A percentile compares a stretch with the other conserved stretches of the same genome.
These are phyloP conservation scores for Exophiala sideris DNA, from an alignment of 2,329 filamentous ascomycete species.

Conservation along the genomic window DNA sequence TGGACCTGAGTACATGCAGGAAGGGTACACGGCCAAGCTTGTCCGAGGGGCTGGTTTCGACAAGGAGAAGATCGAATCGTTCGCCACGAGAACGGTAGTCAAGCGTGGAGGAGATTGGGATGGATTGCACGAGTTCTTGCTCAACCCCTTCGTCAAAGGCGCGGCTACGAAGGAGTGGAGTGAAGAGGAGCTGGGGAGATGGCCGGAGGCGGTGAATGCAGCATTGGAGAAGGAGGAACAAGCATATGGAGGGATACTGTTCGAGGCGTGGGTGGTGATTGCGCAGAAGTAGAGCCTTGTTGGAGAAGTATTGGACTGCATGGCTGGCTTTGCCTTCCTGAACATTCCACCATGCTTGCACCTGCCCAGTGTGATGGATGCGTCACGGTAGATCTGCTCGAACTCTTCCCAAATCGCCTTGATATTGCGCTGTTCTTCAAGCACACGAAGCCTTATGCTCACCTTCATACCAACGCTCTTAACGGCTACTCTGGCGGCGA, in stretches of 20 bases:
- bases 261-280: conserved; percentile 6
- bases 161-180: conserved; percentile 3
- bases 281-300: conserved; percentile 2
- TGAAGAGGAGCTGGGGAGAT: neutral
- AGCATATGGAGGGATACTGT: conserved; percentile 3
- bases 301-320: neutral
- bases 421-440: neutral
- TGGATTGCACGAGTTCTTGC: conserved; percentile 5
- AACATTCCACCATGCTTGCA: too few relatives aligned
- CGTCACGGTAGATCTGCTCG: neutral
- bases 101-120: neutral
- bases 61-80: neutral
- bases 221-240: conserved; percentile 3
- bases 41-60: conserved; percentile 5
- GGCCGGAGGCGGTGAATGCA: conserved; percentile 6
- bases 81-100: neutral
- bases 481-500: neutral
- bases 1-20: conserved; percentile 7
- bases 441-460: neutral
- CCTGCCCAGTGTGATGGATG: too few relatives aligned
- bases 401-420: neutral
- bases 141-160: neutral
- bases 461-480: neutral
- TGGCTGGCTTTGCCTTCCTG: too few relatives aligned
- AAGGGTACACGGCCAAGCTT: neutral